These are phyloP conservation scores for Suillus decipiens DNA, from an alignment of 768 basidiomycete species.

Conservation along the genomic window DNA sequence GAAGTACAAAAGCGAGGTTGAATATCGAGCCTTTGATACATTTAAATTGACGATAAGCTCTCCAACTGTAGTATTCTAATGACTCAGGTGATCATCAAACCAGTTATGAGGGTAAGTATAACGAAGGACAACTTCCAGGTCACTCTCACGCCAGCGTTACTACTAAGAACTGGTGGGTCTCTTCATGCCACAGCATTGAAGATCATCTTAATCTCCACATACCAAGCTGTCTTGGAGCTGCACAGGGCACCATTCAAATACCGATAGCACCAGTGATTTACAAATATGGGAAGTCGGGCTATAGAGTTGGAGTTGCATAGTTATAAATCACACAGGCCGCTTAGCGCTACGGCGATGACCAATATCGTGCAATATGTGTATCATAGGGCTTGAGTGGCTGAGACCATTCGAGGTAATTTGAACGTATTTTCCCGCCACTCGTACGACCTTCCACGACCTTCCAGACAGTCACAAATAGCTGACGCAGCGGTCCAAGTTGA, in stretches of 20 bases:
- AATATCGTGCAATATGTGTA: background rate
- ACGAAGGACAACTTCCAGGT: too few relatives aligned
- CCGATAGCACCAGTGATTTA: background rate
- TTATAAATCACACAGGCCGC: background rate
- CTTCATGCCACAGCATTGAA: background rate
- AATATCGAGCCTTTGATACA: background rate
- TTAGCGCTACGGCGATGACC: background rate
- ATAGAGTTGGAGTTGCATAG: background rate
- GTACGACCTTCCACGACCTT: constrained; percentile 13
- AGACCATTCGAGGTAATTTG: background rate
- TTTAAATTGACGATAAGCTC: background rate
- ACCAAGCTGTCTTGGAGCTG: background rate
- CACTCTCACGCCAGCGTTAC: background rate
- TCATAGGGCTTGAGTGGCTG: background rate
- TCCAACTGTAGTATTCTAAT: background rate
- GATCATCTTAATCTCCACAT: background rate
- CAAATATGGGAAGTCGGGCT: background rate
- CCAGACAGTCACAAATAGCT: constrained; percentile 7
- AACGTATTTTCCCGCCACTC: background rate
- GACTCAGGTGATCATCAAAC: too few relatives aligned
- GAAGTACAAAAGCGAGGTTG: background rate
- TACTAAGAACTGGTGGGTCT: background rate
- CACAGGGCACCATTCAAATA: background rate
- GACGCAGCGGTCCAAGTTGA: constrained; percentile 5
- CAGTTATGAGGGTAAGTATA: too few relatives aligned